Evolutionary conservation across 2,329 filamentous ascomycete species (phyloP).

Genomic region (Xylaria digitata): DNA sequence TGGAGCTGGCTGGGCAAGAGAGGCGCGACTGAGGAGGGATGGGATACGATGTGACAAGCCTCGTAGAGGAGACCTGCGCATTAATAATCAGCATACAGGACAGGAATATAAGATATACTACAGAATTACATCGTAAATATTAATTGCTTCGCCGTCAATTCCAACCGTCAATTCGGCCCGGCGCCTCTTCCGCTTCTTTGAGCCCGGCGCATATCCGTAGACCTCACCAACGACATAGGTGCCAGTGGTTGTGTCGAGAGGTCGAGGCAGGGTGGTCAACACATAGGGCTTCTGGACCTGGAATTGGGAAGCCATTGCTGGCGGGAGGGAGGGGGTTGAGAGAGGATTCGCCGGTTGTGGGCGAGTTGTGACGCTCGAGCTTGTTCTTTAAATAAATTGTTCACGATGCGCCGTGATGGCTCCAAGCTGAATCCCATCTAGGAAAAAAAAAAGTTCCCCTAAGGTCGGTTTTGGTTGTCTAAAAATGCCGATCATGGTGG

Average conservation of each 20-base stretch:
- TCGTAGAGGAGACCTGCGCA: constrained; percentile 68
- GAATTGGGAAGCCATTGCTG: constrained; percentile 67
- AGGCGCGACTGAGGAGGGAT: constrained; percentile 73
- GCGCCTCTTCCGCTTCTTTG: constrained; percentile 71
- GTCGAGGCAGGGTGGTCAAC: constrained; percentile 68
- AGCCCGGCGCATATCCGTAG: constrained; percentile 67
- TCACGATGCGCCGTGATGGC: constrained; percentile 29
- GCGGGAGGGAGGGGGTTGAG: neutral
- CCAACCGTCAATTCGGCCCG: constrained; percentile 70
- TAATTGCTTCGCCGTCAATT: constrained; percentile 72
- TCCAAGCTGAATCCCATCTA: constrained; percentile 20
- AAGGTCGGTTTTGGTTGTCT: constrained; percentile 32
- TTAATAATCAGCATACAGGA: neutral
- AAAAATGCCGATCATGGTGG: constrained; percentile 40
- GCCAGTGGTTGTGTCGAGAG: constrained; percentile 62
- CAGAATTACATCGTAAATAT: constrained; percentile 67
- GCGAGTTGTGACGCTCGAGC: constrained; percentile 8
- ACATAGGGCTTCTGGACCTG: constrained; percentile 74
- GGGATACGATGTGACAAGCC: constrained; percentile 73
- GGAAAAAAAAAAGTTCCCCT: constrained; percentile 46
- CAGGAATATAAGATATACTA: neutral
- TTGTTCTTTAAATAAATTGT: constrained; percentile 7
- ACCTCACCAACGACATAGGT: constrained; percentile 70
- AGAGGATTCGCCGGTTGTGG: neutral
- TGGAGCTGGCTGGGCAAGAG: constrained; percentile 70